Conservation (phyloP, 2,329 filamentous ascomycete genomes). For the Chrysoporthe cubensis region DNA sequence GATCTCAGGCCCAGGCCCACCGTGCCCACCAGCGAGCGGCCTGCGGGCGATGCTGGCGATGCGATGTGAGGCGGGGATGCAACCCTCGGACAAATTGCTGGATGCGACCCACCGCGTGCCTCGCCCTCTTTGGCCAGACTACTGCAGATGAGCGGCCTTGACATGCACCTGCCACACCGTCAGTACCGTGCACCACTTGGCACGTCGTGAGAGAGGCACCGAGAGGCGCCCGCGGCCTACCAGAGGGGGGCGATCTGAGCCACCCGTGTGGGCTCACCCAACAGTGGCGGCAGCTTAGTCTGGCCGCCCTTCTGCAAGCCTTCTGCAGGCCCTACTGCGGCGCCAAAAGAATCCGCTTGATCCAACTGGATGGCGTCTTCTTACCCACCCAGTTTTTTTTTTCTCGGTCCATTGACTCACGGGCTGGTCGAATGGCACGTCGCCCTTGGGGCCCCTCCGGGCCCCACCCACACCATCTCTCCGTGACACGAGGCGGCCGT, state of each 20-base stretch:
- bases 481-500: conserved; percentile 29
- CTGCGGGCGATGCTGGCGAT: conserved; percentile 17
- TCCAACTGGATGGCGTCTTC: conserved; percentile 15
- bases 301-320: conserved; percentile 20
- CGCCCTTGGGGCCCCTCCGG: conserved; percentile 7
- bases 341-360: conserved; percentile 26
- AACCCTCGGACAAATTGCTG: conserved; percentile 26
- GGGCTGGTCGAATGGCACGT: conserved; percentile 24
- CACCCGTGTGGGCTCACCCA: neutral
- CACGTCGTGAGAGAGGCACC: neutral
- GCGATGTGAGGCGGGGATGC: conserved; percentile 12
- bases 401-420: conserved; percentile 27
- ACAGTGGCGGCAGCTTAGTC: conserved; percentile 3
- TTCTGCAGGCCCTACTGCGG: conserved; percentile 29
- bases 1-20: conserved; percentile 9
- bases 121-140: conserved; percentile 1
- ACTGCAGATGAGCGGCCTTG: neutral
- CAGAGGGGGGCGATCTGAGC: neutral
- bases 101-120: conserved; percentile 17
- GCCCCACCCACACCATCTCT: conserved; percentile 24
- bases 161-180: conserved; percentile 14
- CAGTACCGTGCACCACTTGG: conserved; percentile 8
- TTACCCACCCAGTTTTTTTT: neutral
- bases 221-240: neutral
- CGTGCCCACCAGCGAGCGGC: neutral